Percentiles rank a stretch among this genome's conserved stretches.
phyloP scores from a whole-genome alignment of 108 stramenopile species.

The Mediolabrus comicus region DNA sequence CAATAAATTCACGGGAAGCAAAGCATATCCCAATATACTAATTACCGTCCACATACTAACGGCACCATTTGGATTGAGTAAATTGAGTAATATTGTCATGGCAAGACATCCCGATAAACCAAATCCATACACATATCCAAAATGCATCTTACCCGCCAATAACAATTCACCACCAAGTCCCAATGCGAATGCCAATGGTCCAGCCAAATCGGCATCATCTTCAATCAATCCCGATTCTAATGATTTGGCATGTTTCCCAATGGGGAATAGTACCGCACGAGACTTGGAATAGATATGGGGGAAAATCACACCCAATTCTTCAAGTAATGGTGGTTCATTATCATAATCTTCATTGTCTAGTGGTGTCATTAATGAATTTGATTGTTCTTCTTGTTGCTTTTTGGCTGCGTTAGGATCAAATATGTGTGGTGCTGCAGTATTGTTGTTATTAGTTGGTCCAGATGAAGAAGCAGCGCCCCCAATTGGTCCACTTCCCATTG shows the following conservation, averaged over 20 bases:
- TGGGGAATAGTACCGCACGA: constrained; percentile 81
- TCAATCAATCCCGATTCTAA: constrained; percentile 41
- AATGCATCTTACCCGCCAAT: constrained; percentile 92
- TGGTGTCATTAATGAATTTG: neutral
- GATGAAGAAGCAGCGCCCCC: neutral
- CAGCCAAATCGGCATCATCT: constrained; percentile 93
- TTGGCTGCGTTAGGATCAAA: constrained; percentile 37
- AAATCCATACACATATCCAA: constrained; percentile 98
- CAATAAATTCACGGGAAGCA: constrained; percentile 95
- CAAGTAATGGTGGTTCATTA: constrained; percentile 96
- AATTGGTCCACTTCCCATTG: constrained; percentile 34
- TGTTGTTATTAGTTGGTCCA: constrained; percentile 3
- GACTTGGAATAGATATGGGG: constrained; percentile 94
- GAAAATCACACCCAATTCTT: constrained; percentile 97
- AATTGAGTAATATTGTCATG: constrained; percentile 87
- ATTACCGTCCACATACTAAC: constrained; percentile 80
- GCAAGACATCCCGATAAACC: constrained; percentile 92
- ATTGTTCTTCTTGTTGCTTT: neutral
- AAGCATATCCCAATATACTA: constrained; percentile 93
- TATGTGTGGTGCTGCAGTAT: constrained; percentile 4
- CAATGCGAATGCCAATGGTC: constrained; percentile 92
- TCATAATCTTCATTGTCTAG: constrained; percentile 67
- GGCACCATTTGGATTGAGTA: constrained; percentile 82
- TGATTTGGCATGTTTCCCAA: constrained; percentile 39
- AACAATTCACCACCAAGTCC: constrained; percentile 89